A percentile compares a stretch with the other conserved stretches of the same genome.
phyloP scores from a whole-genome alignment of 495 filamentous ascomycete genomes.

The Hypoxylon lienhwacheense region DNA sequence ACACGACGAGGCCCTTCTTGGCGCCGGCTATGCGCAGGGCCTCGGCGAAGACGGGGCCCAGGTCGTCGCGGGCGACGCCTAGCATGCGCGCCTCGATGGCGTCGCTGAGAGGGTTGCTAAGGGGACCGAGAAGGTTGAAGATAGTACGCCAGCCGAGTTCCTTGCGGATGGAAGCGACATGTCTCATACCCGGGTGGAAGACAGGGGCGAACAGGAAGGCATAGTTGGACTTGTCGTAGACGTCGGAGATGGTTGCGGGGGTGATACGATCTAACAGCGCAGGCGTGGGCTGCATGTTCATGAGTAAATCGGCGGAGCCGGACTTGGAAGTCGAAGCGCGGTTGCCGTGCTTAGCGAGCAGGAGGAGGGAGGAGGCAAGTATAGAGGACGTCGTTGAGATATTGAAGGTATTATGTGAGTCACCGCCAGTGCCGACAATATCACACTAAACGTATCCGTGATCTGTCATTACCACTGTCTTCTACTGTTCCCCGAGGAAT shows the following conservation, averaged over 20 bases:
- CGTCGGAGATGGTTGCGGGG: slow-evolving; percentile 62
- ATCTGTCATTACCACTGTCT: slow-evolving; percentile 9
- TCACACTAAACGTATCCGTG: slow-evolving; percentile 64
- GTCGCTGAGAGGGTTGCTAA: slow-evolving; percentile 82
- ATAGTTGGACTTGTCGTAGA: slow-evolving; percentile 83
- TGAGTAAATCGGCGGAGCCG: slow-evolving; percentile 90
- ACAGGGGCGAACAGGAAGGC: slow-evolving; percentile 95
- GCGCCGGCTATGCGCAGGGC: slow-evolving; percentile 76
- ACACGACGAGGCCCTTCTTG: slow-evolving; percentile 85
- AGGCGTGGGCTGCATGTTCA: slow-evolving; percentile 64
- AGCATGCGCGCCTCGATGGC: slow-evolving; percentile 84
- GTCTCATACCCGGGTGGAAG: slow-evolving; percentile 91
- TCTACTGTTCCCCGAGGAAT: not conserved
- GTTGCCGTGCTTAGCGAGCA: slow-evolving; percentile 94
- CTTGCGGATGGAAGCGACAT: slow-evolving; percentile 79
- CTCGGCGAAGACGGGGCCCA: slow-evolving; percentile 85
- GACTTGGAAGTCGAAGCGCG: slow-evolving; percentile 93
- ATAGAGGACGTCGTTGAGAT: slow-evolving; percentile 94
- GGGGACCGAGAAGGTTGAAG: slow-evolving; percentile 92
- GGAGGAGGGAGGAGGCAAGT: slow-evolving; percentile 76
- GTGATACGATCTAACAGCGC: slow-evolving; percentile 74
- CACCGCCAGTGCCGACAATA: slow-evolving; percentile 96
- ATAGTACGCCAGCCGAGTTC: slow-evolving; percentile 89
- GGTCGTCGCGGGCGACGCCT: slow-evolving; percentile 81
- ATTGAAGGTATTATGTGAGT: slow-evolving; percentile 96